A percentile compares a stretch with the other conserved stretches of the same genome.
Conservation (phyloP, 2,329 filamentous ascomycete genomes). For the Incumbomyces lentus region DNA sequence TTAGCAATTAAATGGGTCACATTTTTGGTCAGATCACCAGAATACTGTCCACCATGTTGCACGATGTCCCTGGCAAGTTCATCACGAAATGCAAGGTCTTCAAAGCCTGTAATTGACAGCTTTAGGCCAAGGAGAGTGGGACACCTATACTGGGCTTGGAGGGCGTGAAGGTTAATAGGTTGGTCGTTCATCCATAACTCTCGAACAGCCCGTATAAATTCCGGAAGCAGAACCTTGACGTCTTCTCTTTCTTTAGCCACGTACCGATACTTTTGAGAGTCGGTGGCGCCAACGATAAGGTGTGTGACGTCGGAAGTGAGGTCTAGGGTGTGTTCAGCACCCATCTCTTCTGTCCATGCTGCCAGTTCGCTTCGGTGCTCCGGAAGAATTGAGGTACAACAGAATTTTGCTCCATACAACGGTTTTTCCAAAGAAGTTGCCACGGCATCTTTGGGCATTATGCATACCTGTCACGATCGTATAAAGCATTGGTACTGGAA, state of each 20-base stretch:
- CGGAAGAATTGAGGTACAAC: slow-evolving; percentile 74
- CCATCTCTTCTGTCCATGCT: slow-evolving; percentile 60
- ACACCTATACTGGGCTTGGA: slow-evolving; percentile 51
- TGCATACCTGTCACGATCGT: not conserved
- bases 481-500: too few species aligned
- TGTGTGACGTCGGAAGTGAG: slow-evolving; percentile 94
- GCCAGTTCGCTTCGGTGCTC: slow-evolving; percentile 52
- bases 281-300: slow-evolving; percentile 77
- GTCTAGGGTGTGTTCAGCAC: slow-evolving; percentile 77
- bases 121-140: slow-evolving; percentile 42
- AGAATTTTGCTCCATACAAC: slow-evolving; percentile 57
- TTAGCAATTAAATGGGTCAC: slow-evolving; percentile 82
- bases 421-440: slow-evolving; percentile 18
- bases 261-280: slow-evolving; percentile 90
- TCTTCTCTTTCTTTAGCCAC: slow-evolving; percentile 83
- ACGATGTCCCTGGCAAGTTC: slow-evolving; percentile 58
- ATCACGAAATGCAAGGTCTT: slow-evolving; percentile 55
- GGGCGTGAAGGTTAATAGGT: slow-evolving; percentile 58
- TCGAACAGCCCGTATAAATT: slow-evolving; percentile 74
- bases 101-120: slow-evolving; percentile 61
- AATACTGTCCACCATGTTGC: slow-evolving; percentile 69
- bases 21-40: slow-evolving; percentile 72
- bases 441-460: not conserved
- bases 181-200: slow-evolving; percentile 70
- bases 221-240: slow-evolving; percentile 68